Base-by-base conservation (phyloP, 495 filamentous ascomycete genomes). In the Lasiosphaeria miniovina region DNA sequence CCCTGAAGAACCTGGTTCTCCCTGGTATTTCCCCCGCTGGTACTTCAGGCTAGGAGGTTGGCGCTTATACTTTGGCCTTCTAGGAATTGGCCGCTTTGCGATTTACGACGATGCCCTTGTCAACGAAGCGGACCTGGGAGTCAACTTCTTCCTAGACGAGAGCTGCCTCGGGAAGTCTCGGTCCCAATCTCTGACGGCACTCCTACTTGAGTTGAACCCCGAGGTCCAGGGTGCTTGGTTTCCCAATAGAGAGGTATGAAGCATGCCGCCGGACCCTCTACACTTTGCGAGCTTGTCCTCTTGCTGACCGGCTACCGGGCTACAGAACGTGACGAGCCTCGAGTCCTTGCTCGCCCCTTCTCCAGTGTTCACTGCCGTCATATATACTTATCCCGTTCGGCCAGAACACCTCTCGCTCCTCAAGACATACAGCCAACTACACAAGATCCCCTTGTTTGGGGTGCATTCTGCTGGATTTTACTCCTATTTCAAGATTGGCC, bases 81-180 rank as follows among this genome's bases (percentile, higher is more conserved):
- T 35, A 88, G 90, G 93, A 35, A 88, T 98, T 68, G 94, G 95
- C 11, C 86, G 87, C n/a, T 97, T 96, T 70, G 95, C 90, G 3
- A 96, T 99, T 60, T 85, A 91, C 49, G 94, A 99, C 67, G 84
- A 88, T 9, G 82, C 85, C 1, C 72, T 77, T 9, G 93, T 99
- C 17, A 80, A 77, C 0, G 90, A 97, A 61, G 78, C 84, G 10
- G 95, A 99, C 66, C 72, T 98, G 46, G 94, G 94, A 4, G 88
- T 96, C 58, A 98, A 98, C 74, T 99, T 99, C 82, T 98, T 99
- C 62, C 77, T 98, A 9, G 90, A 96, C 61, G 85, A 90, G 63
- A 76, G 81, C 31, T 87, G 86, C 56, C 67, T 96, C 49, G 93
- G 93, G 15, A 86, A 84, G 66, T 84, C 86, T n/a, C 84, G 95